These are phyloP conservation scores for Westerdykella ornata DNA, from an alignment of 2,329 filamentous ascomycete genomes.

Conservation along the genomic window DNA sequence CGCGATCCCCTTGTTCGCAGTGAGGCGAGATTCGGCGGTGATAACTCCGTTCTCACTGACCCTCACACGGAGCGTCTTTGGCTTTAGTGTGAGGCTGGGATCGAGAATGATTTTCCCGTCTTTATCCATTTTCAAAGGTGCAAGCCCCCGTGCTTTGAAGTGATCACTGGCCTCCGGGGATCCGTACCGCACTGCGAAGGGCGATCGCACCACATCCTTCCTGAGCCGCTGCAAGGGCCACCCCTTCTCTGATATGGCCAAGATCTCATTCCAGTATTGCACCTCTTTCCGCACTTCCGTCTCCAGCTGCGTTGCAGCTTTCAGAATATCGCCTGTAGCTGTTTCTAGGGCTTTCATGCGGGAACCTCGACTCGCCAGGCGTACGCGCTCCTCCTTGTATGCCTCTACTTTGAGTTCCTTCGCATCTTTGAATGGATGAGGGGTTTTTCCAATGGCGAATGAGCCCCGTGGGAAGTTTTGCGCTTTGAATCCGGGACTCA, in stretches of 20 bases:
- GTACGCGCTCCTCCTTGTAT: constrained; percentile 38
- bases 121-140: constrained; percentile 65
- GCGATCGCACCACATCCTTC: constrained; percentile 50
- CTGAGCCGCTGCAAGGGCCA: constrained; percentile 61
- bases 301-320: constrained; percentile 65
- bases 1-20: constrained; percentile 16
- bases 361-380: constrained; percentile 56
- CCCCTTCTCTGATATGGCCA: constrained; percentile 72
- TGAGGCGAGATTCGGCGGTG: constrained; percentile 49
- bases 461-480: constrained; percentile 35
- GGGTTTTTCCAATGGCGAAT: constrained; percentile 23
- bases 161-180: constrained; percentile 64
- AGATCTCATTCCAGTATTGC: constrained; percentile 81
- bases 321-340: constrained; percentile 65
- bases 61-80: constrained; percentile 60
- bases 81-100: constrained; percentile 50
- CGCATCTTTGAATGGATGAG: constrained; percentile 12
- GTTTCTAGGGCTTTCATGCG: constrained; percentile 69
- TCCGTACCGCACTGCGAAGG: constrained; percentile 81
- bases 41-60: constrained; percentile 53
- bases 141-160: constrained; percentile 67
- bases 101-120: constrained; percentile 73
- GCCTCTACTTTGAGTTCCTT: constrained; percentile 22
- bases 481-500: constrained; percentile 24
- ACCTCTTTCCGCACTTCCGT: constrained; percentile 73